Percentiles rank a stretch among this genome's conserved stretches.
These are phyloP conservation scores for Crotalaria pallida DNA, from an alignment of 306 rosid species.

Conservation along the genomic window DNA sequence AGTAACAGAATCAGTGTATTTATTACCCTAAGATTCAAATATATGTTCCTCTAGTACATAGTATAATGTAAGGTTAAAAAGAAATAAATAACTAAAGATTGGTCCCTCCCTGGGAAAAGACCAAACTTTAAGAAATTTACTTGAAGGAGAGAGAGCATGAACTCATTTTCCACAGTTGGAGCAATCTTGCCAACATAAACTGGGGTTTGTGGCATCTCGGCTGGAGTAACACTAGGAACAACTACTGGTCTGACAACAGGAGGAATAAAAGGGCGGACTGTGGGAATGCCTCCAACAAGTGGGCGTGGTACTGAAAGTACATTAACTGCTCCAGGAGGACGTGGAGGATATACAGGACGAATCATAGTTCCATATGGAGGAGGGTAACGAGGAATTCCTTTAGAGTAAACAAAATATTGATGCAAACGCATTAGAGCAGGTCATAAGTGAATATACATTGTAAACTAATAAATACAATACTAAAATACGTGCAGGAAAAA, in stretches of 20 bases:
- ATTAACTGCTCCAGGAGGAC: conserved; percentile 73
- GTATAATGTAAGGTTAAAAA: background rate
- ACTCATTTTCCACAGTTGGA: conserved; percentile 85
- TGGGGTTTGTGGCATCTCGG: conserved; percentile 78
- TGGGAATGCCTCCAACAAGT: conserved; percentile 68
- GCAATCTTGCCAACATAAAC: conserved; percentile 92
- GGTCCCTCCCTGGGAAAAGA: background rate
- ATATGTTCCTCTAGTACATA: background rate
- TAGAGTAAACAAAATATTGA: conserved; percentile 59
- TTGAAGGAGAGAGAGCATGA: conserved; percentile 77
- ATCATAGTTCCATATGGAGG: conserved; percentile 66
- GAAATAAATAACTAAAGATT: background rate
- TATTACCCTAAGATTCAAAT: too few species aligned
- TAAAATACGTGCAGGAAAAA: conserved; percentile 18
- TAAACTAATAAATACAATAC: conserved; percentile 26
- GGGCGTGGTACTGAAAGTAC: conserved; percentile 67
- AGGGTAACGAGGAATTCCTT: conserved; percentile 85
- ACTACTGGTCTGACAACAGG: conserved; percentile 71
- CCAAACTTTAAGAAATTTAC: conserved; percentile 34
- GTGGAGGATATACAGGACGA: conserved; percentile 72
- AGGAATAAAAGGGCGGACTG: conserved; percentile 71
- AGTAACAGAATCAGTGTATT: background rate
- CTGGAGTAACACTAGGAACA: conserved; percentile 67
- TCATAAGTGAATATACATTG: conserved; percentile 17
- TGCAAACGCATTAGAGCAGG: conserved; percentile 62